Evolutionary conservation across 2,329 filamentous ascomycete species (phyloP), one percentile per base, ranked within the genome.

Genomic region (Neoscytalidium dimidiatum): DNA sequence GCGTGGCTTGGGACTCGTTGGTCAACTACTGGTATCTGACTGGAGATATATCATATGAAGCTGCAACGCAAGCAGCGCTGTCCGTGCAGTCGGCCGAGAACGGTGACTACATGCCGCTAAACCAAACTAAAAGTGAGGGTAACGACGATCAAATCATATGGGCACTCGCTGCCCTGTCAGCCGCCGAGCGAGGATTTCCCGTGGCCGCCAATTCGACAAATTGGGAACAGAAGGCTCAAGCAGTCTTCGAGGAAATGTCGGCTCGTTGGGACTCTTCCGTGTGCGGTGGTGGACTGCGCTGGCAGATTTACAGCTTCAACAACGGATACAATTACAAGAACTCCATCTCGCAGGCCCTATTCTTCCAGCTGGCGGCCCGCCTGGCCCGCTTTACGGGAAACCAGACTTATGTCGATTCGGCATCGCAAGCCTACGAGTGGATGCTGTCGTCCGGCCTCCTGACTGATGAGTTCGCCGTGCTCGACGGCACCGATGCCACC

Each of bases 281-380:
- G 43, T 96, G 92, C 71, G 83, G 82, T 28, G 92, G 92, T 66
- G 92, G 92, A 4, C 79, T 95, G 52, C 83, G 87, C 64, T 94
- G 91, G 91, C 92, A 96, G 80, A 92, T 96, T 69, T 94, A 89
- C 75, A 79, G 84, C 1, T 86, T 85, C 70, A 94, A 96, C 74
- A 88, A 74, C 49, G 92, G 92, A 14, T 89, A 93, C 74, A 84
- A 87, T 72, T 95, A 96, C 84, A 95, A 94, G 78, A 94, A 94
- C 79, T 85, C 88, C 17, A 86, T 94, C 70, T 89, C 88, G 67
- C 95, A 95, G 75, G 92, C 91, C 46, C 89, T 88, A n/a, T 87
- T 95, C 74, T 94, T 96, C 77, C 90, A 94, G 71, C 83, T 96
- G 13, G 88, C 90, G 3, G 91, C 92, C 0, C 88, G 92, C 19